Conservation (phyloP, 352 stramenopile genomes). For the Phytopythium aichiense region DNA sequence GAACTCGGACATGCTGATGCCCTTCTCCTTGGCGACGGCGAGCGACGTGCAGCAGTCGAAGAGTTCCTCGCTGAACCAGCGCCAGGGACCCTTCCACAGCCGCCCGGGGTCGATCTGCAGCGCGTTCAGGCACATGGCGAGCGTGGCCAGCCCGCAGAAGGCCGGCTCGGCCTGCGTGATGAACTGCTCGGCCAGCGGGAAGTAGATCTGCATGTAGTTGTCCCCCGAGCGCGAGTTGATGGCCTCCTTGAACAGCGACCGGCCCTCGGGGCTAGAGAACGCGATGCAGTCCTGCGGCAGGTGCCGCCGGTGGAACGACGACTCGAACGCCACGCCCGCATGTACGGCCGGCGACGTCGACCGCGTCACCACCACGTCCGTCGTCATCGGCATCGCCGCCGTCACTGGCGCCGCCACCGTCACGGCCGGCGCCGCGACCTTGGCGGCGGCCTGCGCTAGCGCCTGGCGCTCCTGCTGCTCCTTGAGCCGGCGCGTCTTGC, state of each 20-base stretch:
- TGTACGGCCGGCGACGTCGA: background rate
- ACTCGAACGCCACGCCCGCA: conserved; percentile 20
- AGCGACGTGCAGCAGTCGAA: conserved; percentile 80
- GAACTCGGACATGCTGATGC: conserved; percentile 70
- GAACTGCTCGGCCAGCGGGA: conserved; percentile 88
- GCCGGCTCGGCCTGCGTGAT: conserved; percentile 90
- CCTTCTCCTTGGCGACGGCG: conserved; percentile 60
- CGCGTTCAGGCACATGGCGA: conserved; percentile 81
- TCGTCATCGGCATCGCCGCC: background rate
- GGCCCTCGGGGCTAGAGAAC: conserved; percentile 83
- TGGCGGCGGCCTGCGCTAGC: conserved; percentile 17
- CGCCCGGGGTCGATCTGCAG: conserved; percentile 71
- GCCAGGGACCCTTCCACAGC: conserved; percentile 76
- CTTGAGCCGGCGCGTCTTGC: conserved; percentile 38
- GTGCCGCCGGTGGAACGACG: conserved; percentile 80
- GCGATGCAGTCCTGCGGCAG: conserved; percentile 76
- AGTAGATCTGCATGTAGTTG: conserved; percentile 92
- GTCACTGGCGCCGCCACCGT: background rate
- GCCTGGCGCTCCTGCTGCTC: conserved; percentile 31
- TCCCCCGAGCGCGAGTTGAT: conserved; percentile 14
- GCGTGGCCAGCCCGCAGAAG: conserved; percentile 85
- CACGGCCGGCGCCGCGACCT: background rate
- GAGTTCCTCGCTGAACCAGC: conserved; percentile 83
- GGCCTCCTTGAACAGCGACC: conserved; percentile 79
- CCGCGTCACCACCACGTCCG: conserved; percentile 10